Evolutionary conservation across 2,329 filamentous ascomycete species (phyloP).

Genomic region (Xylaria hypoxylon): DNA sequence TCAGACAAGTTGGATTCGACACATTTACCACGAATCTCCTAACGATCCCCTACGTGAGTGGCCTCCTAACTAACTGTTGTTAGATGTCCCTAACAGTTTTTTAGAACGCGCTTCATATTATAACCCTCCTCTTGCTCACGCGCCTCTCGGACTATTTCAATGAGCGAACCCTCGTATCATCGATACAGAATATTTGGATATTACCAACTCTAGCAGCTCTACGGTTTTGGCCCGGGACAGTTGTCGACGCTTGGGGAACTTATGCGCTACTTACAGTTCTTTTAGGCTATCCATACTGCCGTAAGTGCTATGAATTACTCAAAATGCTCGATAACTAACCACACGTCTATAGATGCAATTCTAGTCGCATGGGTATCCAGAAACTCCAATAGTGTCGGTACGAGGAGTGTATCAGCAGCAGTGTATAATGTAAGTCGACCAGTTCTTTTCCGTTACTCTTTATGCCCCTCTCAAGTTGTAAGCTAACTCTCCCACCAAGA

Average conservation of each 20-base stretch:
- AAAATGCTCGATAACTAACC: neutral
- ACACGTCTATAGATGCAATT: constrained; percentile 60
- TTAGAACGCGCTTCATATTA: constrained; percentile 61
- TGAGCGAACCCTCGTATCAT: constrained; percentile 59
- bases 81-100: constrained; percentile 11
- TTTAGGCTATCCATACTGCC: constrained; percentile 66
- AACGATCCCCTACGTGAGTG: constrained; percentile 62
- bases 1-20: constrained; percentile 62
- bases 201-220: constrained; percentile 66
- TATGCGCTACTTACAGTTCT: constrained; percentile 63
- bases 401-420: constrained; percentile 68
- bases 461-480: neutral
- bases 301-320: constrained; percentile 42
- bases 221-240: constrained; percentile 57
- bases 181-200: constrained; percentile 64
- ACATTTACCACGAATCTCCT: constrained; percentile 68
- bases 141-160: constrained; percentile 64
- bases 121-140: constrained; percentile 63
- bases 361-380: constrained; percentile 68
- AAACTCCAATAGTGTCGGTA: constrained; percentile 70
- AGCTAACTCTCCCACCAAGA: constrained; percentile 42
- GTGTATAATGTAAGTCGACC: constrained; percentile 63
- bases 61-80: constrained; percentile 34
- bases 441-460: neutral
- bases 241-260: constrained; percentile 61